phyloP scores from a whole-genome alignment of 768 basidiomycete species.

The Calocera cornea region DNA sequence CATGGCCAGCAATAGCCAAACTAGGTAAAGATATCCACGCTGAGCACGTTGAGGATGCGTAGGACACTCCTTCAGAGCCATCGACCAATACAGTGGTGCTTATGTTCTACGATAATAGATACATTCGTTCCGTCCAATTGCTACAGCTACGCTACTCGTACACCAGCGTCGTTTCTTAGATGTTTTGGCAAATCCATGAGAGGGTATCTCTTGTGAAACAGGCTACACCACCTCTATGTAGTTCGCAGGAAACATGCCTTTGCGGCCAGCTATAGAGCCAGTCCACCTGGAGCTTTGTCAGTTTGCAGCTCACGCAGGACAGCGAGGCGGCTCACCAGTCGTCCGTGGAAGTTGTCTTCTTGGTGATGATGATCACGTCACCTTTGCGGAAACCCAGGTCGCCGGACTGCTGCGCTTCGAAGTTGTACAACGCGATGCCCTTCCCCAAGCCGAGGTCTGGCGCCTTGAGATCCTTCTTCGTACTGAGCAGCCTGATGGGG shows the following conservation, averaged over 20 bases:
- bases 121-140: background rate
- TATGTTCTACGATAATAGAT: too few species aligned
- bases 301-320: background rate
- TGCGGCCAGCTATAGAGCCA: slow-evolving; percentile 44
- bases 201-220: too few species aligned
- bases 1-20: background rate
- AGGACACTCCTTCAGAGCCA: too few species aligned
- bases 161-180: background rate
- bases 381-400: slow-evolving; percentile 67
- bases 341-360: slow-evolving; percentile 57
- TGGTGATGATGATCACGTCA: slow-evolving; percentile 52
- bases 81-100: too few species aligned
- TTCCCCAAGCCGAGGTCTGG: background rate
- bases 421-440: slow-evolving; percentile 42
- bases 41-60: too few species aligned
- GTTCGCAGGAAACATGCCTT: slow-evolving; percentile 61
- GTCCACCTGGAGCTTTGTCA: slow-evolving; percentile 45
- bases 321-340: slow-evolving; percentile 42
- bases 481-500: slow-evolving; percentile 6
- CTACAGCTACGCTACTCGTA: background rate
- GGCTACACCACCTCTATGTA: slow-evolving; percentile 6
- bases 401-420: slow-evolving; percentile 49
- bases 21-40: too few species aligned
- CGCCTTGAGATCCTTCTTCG: background rate
- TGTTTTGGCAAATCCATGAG: too few species aligned